A percentile compares a stretch with the other conserved stretches of the same genome.
phyloP scores from a whole-genome alignment of 2,329 filamentous ascomycete genomes.

The Cadophora sp. region DNA sequence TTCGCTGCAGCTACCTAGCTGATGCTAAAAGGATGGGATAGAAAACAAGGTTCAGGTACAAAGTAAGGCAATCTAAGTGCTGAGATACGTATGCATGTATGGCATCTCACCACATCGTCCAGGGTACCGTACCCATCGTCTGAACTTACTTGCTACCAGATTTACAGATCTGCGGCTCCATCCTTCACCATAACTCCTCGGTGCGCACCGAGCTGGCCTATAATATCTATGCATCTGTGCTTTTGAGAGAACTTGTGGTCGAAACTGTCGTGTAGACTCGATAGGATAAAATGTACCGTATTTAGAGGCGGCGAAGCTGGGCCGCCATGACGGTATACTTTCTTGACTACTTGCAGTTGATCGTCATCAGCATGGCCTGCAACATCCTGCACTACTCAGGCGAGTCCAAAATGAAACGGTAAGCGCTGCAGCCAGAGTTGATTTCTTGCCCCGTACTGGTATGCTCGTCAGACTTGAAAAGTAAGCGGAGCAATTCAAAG shows the following conservation, averaged over 20 bases:
- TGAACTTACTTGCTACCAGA: neutral
- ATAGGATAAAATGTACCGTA: neutral
- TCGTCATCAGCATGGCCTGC: neutral
- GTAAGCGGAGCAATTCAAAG: too few relatives aligned
- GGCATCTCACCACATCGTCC: neutral
- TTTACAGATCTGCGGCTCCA: neutral
- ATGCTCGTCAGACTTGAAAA: too few relatives aligned
- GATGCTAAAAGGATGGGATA: neutral
- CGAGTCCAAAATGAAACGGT: too few relatives aligned
- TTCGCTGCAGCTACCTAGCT: neutral
- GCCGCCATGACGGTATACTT: neutral
- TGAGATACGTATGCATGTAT: neutral
- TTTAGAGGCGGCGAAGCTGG: neutral
- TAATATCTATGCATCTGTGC: neutral
- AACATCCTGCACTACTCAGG: neutral
- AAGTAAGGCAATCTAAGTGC: neutral
- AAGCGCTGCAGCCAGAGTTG: too few relatives aligned
- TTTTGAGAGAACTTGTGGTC: neutral
- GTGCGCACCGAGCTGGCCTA: neutral
- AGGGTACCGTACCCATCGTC: neutral
- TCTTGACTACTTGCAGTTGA: neutral
- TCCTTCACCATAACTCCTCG: neutral
- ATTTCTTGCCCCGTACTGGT: too few relatives aligned
- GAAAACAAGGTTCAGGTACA: neutral
- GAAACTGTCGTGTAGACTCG: neutral